Evolutionary conservation across 1,284 basidiomycete species (phyloP).

Genomic region (Sanghuangporus sanghuang): DNA sequence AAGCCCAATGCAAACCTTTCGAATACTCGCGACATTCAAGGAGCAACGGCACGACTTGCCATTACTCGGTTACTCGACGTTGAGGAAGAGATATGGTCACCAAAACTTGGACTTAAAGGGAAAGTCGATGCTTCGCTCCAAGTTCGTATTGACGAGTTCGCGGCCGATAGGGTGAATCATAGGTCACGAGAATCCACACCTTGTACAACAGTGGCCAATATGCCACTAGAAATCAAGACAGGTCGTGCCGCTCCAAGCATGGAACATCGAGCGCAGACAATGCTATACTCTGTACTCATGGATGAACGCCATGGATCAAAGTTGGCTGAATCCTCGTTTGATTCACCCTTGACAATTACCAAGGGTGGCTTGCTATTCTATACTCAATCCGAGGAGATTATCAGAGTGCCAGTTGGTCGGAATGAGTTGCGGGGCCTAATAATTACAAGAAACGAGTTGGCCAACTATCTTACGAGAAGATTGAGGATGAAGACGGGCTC

Average conservation of each 20-base stretch:
- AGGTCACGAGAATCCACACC: constrained; percentile 3
- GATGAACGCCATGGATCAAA: constrained; percentile 77
- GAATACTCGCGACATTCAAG: constrained; percentile 52
- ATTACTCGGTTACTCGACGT: constrained; percentile 77
- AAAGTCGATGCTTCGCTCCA: constrained; percentile 92
- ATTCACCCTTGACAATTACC: constrained; percentile 40
- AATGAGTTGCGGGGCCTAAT: constrained; percentile 87
- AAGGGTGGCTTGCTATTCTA: constrained; percentile 87
- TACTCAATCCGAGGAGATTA: constrained; percentile 84
- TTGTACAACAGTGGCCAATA: constrained; percentile 31
- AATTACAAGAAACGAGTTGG: constrained; percentile 81
- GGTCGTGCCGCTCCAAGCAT: constrained; percentile 73
- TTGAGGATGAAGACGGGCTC: constrained; percentile 20
- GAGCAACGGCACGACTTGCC: constrained; percentile 54
- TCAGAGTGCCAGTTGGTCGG: constrained; percentile 70
- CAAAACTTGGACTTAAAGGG: constrained; percentile 91
- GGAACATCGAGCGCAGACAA: constrained; percentile 97
- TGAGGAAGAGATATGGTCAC: constrained; percentile 98
- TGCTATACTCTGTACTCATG: constrained; percentile 92
- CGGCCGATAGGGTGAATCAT: constrained; percentile 28
- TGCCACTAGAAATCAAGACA: constrained; percentile 96
- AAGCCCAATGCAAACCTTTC: constrained; percentile 61
- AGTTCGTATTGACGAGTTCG: constrained; percentile 28
- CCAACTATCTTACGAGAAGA: constrained; percentile 62
- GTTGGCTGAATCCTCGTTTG: not conserved